Evolutionary conservation across 2,329 filamentous ascomycete species (phyloP), one percentile per base, ranked within the genome.

Genomic region (Dothideomycetes sp.): DNA sequence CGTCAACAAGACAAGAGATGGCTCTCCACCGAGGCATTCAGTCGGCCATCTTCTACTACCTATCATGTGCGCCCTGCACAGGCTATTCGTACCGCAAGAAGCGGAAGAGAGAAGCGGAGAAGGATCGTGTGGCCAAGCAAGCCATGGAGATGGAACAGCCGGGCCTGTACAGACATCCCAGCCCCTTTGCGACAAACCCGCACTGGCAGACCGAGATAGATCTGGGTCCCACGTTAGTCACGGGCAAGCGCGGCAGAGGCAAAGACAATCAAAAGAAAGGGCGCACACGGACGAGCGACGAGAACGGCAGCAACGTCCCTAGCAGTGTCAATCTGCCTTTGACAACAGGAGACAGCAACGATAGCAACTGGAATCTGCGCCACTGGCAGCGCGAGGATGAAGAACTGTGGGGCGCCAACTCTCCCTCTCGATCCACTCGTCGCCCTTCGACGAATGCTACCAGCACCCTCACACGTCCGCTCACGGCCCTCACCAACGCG

Each of bases 341-440:
- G 23, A 41, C 25, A 3, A 32, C 18, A 19, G 60, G 60, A 33
- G 70, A 64, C 49, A 53, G 54, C 28, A 47, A 49, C 17, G 62
- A 63, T 45, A 60, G 61, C 42, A 80, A 79, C 33, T 87, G 82
- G 82, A 89, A 91, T 54, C 71, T 71, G 52, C 79, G 78, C 59
- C 75, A 82, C 46, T 88, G 93, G 58, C 84, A 94, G 59, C 72
- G 87, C 40, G 84, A 91, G 57, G 87, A 94, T 49, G 88, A 95
- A 62, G 79, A 84, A 49, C 69, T 94, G 5, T 93, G 85, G 84
- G 85, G 85, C 61, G 74, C 47, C 7, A 25, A 16, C 12, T 34
- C 29, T 17, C 32, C 39, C 8, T 39, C 30, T 8, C 30, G 19
- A 11, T 22, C 5, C 35, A 39, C 27, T 16, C 38, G 30, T 11